These are phyloP conservation scores for Ganoderma meredithae DNA, from an alignment of 1,284 basidiomycete genomes.

Conservation along the genomic window DNA sequence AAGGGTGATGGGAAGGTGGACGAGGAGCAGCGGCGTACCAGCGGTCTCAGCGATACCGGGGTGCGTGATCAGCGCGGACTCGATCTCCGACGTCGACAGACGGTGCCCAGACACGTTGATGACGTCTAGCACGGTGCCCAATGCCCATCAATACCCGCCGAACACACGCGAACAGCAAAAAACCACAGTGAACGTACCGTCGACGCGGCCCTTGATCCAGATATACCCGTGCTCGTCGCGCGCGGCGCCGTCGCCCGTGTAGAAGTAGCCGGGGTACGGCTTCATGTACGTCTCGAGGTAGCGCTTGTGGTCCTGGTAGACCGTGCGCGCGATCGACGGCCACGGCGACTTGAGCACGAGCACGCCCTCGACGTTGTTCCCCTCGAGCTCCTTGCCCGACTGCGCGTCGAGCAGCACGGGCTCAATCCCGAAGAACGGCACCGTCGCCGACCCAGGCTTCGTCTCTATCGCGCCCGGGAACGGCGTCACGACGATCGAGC, in stretches of 20 bases:
- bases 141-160: not conserved
- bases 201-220: constrained; percentile 98
- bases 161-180: not conserved
- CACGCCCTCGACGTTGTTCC: constrained; percentile 91
- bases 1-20: not conserved
- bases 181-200: constrained; percentile 64
- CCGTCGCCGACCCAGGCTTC: constrained; percentile 96
- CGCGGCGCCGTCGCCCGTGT: constrained; percentile 96
- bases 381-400: constrained; percentile 79
- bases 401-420: constrained; percentile 88
- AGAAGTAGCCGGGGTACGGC: constrained; percentile 91
- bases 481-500: constrained; percentile 94
- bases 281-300: constrained; percentile 93
- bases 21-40: constrained; percentile 43
- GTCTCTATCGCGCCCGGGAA: constrained; percentile 96
- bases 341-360: constrained; percentile 89
- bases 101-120: constrained; percentile 98
- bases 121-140: constrained; percentile 59
- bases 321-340: constrained; percentile 96
- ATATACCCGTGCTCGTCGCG: constrained; percentile 97
- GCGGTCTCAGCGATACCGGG: constrained; percentile 96
- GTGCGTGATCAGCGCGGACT: constrained; percentile 94
- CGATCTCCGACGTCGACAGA: constrained; percentile 97
- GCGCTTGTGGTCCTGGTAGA: constrained; percentile 88
- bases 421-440: constrained; percentile 98